Evolutionary conservation across 768 basidiomycete species (phyloP), one percentile per base, ranked within the genome.

Genomic region (Astraeus odoratus): DNA sequence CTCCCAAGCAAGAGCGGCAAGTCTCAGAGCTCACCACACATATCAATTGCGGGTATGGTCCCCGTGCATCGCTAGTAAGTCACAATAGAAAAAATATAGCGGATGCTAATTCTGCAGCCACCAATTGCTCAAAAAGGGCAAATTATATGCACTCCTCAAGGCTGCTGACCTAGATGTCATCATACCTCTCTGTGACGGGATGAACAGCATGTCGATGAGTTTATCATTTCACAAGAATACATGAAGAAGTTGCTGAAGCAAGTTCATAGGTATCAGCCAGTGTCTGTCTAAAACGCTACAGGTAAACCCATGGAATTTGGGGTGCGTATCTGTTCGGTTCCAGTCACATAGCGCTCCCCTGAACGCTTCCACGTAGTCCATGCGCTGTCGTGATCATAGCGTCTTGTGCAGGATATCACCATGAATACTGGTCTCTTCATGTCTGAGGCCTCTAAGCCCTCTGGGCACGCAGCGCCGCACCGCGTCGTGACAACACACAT

Each of bases 151-250:
- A 0, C 75, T 99, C 10, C 72, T 99, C 30, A 83, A 81, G 44
- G 94, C 90, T 3, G 94, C 95, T 6, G 94, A 97, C 61, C 75
- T 98, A 10, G 95, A 86, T 12, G 83, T 99, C 33, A 95, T 97
- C 64, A 97, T 95, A 0, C 91, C 93, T 1, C 74, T 97, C 6
- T 80, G 95, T 26, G 95, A 99, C 59, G 96, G 95, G 5, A 98
- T 98, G 96, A 99, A 99, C 73, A 97, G 95, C 12, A 94, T 0
- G 85, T 83, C 40, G 94, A 95, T 92, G 95, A 98, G 66, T 97
- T 94, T 64, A 86, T 95, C 23, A 86, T 98, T 50, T 92, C 93
- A 26, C 95, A 99, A 67, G 79, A 86, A 54, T 74, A 73, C 55
- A 86, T 88, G 42, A 83, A 85, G 59, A 81, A 80, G 66, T 83